Evolutionary conservation across 148 eudicot genomes (phyloP).

Genomic region (Vaccinium corymbosum): DNA sequence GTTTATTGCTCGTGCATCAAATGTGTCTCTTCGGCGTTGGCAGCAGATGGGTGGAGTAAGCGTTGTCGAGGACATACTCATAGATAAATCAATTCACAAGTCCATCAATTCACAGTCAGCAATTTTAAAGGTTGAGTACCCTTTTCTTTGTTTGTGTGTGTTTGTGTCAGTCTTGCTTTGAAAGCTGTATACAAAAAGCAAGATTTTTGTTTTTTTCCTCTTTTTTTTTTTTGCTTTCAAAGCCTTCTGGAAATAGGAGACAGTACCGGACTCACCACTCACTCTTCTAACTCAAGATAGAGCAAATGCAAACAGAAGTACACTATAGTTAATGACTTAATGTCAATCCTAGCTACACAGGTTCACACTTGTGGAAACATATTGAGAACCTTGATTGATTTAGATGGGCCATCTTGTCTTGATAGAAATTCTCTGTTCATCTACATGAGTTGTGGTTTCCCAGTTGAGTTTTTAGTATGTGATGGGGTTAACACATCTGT

Average conservation of each 20-base stretch:
- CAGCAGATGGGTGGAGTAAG: slow-evolving; percentile 82
- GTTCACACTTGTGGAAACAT: not conserved
- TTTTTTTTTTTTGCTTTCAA: not conserved
- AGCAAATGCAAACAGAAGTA: not conserved
- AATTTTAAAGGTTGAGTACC: slow-evolving; percentile 63
- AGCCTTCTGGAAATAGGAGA: not conserved
- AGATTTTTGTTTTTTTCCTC: not conserved
- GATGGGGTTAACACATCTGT: not conserved
- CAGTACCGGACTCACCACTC: not conserved
- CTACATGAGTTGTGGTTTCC: not conserved
- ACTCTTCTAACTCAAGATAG: not conserved
- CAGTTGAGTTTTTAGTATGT: not conserved
- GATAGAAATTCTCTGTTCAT: not conserved
- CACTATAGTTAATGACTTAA: not conserved
- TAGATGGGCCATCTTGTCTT: not conserved
- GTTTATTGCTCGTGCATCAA: slow-evolving; percentile 82
- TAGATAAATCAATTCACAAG: slow-evolving; percentile 80
- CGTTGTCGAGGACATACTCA: slow-evolving; percentile 62
- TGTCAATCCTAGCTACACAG: not conserved
- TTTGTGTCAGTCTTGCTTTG: not conserved
- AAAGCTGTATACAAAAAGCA: not conserved
- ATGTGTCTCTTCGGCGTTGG: slow-evolving; percentile 80
- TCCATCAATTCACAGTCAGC: slow-evolving; percentile 74
- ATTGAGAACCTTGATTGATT: not conserved
- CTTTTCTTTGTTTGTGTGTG: not conserved